A percentile compares a stretch with the other conserved stretches of the same genome.
Conservation (phyloP, 2,329 filamentous ascomycete genomes). For the Cucurbitaria berberidis region DNA sequence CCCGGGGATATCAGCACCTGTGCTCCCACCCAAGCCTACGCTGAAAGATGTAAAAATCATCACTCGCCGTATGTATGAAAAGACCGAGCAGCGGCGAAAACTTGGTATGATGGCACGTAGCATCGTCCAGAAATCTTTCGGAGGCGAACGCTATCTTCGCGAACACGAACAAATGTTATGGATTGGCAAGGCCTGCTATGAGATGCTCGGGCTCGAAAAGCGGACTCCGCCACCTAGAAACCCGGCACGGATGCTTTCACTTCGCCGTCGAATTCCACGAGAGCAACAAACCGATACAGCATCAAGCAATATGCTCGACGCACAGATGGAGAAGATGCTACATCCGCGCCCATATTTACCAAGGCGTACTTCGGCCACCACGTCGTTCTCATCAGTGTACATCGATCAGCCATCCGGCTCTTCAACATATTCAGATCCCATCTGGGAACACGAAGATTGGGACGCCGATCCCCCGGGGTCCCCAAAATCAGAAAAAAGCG, state of each 20-base stretch:
- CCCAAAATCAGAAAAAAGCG: slow-evolving; percentile 22
- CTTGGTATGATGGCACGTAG: slow-evolving; percentile 64
- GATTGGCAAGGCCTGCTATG: slow-evolving; percentile 46
- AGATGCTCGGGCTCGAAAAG: slow-evolving; percentile 41
- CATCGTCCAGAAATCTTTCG: slow-evolving; percentile 66
- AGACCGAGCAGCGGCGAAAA: slow-evolving; percentile 61
- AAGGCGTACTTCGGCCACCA: slow-evolving; percentile 30
- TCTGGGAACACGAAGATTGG: slow-evolving; percentile 30
- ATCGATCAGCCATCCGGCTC: slow-evolving; percentile 34
- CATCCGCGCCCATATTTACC: slow-evolving; percentile 38
- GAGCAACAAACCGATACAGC: slow-evolving; percentile 25
- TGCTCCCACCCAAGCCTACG: slow-evolving; percentile 58
- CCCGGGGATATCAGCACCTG: slow-evolving; percentile 46
- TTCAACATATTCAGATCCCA: slow-evolving; percentile 22
- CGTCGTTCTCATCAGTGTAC: slow-evolving; percentile 44
- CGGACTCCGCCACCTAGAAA: slow-evolving; percentile 34
- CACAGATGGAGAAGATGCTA: slow-evolving; percentile 47
- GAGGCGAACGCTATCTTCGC: slow-evolving; percentile 64
- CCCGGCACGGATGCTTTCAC: slow-evolving; percentile 36
- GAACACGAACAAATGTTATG: slow-evolving; percentile 64
- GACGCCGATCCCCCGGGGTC: slow-evolving; percentile 24
- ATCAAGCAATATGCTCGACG: slow-evolving; percentile 31
- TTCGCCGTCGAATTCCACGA: slow-evolving; percentile 14
- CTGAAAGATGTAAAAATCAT: slow-evolving; percentile 60
- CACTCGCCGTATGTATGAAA: slow-evolving; percentile 66